phyloP scores from a whole-genome alignment of 345 rosid genomes.

The Lepidium didymum region DNA sequence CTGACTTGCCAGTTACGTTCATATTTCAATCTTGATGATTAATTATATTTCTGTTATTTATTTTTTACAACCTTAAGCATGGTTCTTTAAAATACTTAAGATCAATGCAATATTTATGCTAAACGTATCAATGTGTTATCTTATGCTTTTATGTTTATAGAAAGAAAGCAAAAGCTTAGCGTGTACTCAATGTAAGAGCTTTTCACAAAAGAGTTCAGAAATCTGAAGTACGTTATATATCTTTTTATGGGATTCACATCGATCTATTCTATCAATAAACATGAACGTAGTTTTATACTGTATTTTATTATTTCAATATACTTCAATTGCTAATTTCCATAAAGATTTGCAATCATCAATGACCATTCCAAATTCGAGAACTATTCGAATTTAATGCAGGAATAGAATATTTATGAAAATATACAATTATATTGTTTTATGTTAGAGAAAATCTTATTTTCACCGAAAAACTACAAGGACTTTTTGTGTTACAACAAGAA shows the following conservation, averaged over 20 bases:
- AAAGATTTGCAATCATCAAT: conserved; percentile 11
- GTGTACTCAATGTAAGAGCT: conserved; percentile 15
- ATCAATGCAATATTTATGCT: neutral
- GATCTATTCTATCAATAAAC: neutral
- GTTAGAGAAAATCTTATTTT: too few relatives aligned
- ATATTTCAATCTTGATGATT: neutral
- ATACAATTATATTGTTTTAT: neutral
- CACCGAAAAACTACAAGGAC: too few relatives aligned
- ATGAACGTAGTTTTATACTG: neutral
- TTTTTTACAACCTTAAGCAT: neutral
- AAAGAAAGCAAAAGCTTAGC: neutral
- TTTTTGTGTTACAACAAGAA: too few relatives aligned
- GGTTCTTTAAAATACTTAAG: neutral
- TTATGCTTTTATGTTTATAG: conserved; percentile 2
- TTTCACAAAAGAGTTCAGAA: conserved; percentile 1
- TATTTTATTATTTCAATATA: neutral
- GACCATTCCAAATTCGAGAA: neutral
- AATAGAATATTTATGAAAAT: neutral
- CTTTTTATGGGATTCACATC: neutral
- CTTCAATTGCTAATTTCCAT: neutral
- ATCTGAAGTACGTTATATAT: neutral
- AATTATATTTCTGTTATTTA: neutral
- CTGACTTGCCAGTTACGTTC: neutral
- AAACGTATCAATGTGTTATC: conserved; percentile 11
- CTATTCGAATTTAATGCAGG: neutral